Evolutionary conservation across 257 asterid genomes (phyloP).

Genomic region (Nicotiana undulata): DNA sequence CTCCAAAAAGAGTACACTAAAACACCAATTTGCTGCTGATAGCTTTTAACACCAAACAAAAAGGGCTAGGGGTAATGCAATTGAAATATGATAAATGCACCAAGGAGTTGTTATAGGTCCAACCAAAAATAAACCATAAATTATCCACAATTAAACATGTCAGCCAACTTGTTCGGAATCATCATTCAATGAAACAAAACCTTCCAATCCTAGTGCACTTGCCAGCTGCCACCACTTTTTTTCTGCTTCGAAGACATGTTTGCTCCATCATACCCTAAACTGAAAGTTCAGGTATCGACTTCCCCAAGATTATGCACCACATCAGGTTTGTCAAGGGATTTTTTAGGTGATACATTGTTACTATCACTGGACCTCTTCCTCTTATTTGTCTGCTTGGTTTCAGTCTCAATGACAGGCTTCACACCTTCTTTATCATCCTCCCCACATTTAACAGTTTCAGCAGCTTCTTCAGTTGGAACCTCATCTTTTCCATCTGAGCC

Average conservation of each 20-base stretch:
- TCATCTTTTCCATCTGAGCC: constrained; percentile 19
- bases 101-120: background rate
- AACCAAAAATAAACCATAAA: background rate
- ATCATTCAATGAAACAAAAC: background rate
- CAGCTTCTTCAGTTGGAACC: constrained; percentile 22
- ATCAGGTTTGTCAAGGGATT: constrained; percentile 6
- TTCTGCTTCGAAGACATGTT: background rate
- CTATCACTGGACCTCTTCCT: constrained; percentile 14
- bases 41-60: background rate
- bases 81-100: background rate
- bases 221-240: background rate
- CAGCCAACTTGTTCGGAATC: background rate
- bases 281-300: background rate
- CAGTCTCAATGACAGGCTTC: background rate
- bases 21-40: background rate
- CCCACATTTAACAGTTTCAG: constrained; percentile 13
- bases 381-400: constrained; percentile 14
- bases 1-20: background rate
- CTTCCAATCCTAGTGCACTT: background rate
- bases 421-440: constrained; percentile 22
- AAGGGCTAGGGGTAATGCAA: background rate
- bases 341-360: constrained; percentile 7
- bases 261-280: background rate
- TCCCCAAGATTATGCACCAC: background rate
- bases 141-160: background rate